These are phyloP conservation scores for Coniochaeta sp. DNA, from an alignment of 2,329 filamentous ascomycete genomes.

Conservation along the genomic window DNA sequence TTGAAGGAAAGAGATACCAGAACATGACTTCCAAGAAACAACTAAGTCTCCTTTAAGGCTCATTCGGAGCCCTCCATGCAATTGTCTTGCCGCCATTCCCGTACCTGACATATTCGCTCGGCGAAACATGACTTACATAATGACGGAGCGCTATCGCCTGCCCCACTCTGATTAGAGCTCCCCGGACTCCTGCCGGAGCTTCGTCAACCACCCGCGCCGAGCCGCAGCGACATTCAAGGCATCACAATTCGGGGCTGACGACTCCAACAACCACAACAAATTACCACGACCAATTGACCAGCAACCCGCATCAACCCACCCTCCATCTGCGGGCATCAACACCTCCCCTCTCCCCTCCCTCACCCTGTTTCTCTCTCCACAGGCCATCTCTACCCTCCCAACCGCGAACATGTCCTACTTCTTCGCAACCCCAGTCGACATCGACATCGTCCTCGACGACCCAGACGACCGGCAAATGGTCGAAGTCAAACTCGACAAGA, in stretches of 20 bases:
- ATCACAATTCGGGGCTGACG: not conserved
- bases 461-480: constrained; percentile 91
- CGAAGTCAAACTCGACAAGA: constrained; percentile 98
- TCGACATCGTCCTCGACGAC: constrained; percentile 96
- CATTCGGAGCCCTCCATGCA: no score
- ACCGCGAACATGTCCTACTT: constrained; percentile 70
- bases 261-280: not conserved
- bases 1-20: no score
- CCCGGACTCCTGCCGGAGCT: constrained; percentile 1
- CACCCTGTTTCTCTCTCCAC: no score
- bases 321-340: not conserved
- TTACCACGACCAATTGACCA: not conserved
- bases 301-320: not conserved
- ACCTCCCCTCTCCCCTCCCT: no score
- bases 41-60: no score
- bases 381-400: no score
- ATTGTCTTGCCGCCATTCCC: no score
- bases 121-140: no score
- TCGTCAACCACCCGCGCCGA: constrained; percentile 2
- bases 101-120: no score
- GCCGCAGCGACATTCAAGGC: not conserved
- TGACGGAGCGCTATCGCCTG: no score
- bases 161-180: not conserved
- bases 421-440: constrained; percentile 97
- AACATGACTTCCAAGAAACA: no score